Evolutionary conservation across 306 rosid species (phyloP).

Genomic region (Argentina anserina): DNA sequence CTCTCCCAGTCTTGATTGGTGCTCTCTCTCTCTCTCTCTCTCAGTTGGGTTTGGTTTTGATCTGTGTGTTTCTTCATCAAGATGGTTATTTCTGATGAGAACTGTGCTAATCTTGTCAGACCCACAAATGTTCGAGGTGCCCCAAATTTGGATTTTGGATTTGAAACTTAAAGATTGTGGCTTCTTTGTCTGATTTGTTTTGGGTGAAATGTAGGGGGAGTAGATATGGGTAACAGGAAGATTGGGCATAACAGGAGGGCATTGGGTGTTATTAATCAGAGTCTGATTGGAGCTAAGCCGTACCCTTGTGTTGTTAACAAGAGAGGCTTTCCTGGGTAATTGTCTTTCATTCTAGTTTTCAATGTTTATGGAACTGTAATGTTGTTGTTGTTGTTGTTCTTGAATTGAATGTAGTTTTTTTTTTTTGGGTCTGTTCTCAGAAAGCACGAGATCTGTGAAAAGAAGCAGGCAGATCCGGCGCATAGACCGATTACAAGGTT

Average conservation of each 20-base stretch:
- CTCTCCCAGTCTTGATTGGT: constrained; percentile 5
- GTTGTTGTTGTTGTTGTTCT: neutral
- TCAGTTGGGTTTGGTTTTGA: constrained; percentile 13
- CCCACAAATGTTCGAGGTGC: constrained; percentile 57
- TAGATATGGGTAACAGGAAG: constrained; percentile 46
- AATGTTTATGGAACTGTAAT: neutral
- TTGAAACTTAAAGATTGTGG: neutral
- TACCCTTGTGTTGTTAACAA: constrained; percentile 86
- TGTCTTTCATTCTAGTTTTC: neutral
- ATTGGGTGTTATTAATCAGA: constrained; percentile 59
- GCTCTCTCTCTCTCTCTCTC: neutral
- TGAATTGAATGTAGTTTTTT: neutral
- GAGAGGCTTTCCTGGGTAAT: constrained; percentile 68
- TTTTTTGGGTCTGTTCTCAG: constrained; percentile 29
- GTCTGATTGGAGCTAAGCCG: constrained; percentile 46
- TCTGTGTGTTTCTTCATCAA: constrained; percentile 17
- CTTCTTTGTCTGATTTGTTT: neutral
- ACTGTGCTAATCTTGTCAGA: constrained; percentile 47
- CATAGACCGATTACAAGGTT: constrained; percentile 93
- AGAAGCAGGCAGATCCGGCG: constrained; percentile 85
- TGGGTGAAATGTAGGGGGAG: constrained; percentile 35
- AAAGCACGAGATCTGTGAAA: constrained; percentile 53
- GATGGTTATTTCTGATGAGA: constrained; percentile 61
- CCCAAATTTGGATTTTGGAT: constrained; percentile 9
- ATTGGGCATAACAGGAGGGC: constrained; percentile 72